Evolutionary conservation across 2,329 filamentous ascomycete species (phyloP).

Genomic region (Pseudogymnoascus sp.): DNA sequence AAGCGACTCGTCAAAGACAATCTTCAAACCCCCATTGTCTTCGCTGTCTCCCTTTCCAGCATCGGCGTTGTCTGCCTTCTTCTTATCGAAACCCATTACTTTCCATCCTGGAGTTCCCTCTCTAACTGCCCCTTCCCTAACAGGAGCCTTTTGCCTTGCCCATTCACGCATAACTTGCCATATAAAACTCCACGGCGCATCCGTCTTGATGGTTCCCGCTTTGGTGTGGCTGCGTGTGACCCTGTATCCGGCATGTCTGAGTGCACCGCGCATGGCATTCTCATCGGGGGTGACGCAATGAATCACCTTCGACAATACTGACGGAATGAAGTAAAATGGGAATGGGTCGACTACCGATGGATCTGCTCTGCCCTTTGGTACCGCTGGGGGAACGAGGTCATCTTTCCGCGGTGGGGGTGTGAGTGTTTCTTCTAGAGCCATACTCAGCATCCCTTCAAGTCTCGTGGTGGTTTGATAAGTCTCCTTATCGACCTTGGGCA

Average conservation of each 20-base stretch:
- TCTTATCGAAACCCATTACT: constrained; percentile 47
- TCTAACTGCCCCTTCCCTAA: constrained; percentile 65
- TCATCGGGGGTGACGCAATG: constrained; percentile 76
- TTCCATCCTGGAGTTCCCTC: constrained; percentile 63
- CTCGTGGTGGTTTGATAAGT: constrained; percentile 74
- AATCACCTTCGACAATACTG: constrained; percentile 64
- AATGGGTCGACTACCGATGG: constrained; percentile 62
- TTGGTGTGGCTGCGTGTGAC: constrained; percentile 84
- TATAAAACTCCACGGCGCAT: constrained; percentile 81
- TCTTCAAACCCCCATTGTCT: constrained; percentile 29
- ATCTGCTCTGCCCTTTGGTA: constrained; percentile 35
- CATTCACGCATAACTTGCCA: constrained; percentile 95
- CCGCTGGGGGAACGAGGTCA: constrained; percentile 18
- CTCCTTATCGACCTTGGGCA: constrained; percentile 58
- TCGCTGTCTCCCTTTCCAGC: constrained; percentile 21
- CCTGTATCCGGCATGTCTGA: constrained; percentile 72
- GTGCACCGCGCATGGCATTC: constrained; percentile 69
- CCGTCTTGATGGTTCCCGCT: constrained; percentile 83
- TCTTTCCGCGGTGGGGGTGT: constrained; percentile 14
- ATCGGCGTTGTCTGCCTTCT: constrained; percentile 16
- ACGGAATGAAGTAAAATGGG: constrained; percentile 82
- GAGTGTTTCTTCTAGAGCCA: constrained; percentile 67
- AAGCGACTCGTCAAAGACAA: constrained; percentile 73
- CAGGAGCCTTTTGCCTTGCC: constrained; percentile 70
- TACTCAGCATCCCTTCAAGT: constrained; percentile 85